Conservation (phyloP, 805 yeast species). For the Wickerhamomyces tratensis region DNA sequence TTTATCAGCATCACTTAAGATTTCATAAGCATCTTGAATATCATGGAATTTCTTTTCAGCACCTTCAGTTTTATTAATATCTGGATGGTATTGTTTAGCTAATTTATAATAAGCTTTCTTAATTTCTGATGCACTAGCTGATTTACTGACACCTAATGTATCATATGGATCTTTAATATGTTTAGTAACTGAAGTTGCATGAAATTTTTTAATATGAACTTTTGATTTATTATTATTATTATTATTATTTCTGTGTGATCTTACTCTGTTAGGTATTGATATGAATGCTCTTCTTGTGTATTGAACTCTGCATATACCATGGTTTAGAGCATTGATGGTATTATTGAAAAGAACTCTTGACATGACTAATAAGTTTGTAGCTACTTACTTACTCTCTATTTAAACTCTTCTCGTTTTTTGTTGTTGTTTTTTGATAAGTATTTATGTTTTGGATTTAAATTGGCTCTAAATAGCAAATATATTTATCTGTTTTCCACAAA, state of each 20-base stretch:
- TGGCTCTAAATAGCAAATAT: no score
- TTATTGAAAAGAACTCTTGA: background rate
- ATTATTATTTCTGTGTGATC: background rate
- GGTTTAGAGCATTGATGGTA: background rate
- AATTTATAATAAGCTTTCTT: slow-evolving; percentile 90
- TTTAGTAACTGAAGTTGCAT: slow-evolving; percentile 31
- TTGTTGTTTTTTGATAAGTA: no score
- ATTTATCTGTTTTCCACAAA: no score
- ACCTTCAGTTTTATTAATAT: slow-evolving; percentile 82
- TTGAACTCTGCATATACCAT: background rate
- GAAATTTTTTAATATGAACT: no score
- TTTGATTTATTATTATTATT: no score
- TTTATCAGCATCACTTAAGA: slow-evolving; percentile 76
- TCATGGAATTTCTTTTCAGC: slow-evolving; percentile 89
- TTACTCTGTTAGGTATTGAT: background rate
- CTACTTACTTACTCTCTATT: no score
- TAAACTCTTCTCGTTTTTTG: no score
- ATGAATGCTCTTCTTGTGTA: background rate
- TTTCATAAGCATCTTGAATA: slow-evolving; percentile 90
- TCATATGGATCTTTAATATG: slow-evolving; percentile 66
- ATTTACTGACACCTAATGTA: slow-evolving; percentile 64
- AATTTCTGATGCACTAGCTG: slow-evolving; percentile 73
- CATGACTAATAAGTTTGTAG: background rate
- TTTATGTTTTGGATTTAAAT: no score
- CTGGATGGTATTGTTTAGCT: slow-evolving; percentile 95